Conservation (phyloP, 306 rosid genomes). For the Oxytropis ochrocephala region DNA sequence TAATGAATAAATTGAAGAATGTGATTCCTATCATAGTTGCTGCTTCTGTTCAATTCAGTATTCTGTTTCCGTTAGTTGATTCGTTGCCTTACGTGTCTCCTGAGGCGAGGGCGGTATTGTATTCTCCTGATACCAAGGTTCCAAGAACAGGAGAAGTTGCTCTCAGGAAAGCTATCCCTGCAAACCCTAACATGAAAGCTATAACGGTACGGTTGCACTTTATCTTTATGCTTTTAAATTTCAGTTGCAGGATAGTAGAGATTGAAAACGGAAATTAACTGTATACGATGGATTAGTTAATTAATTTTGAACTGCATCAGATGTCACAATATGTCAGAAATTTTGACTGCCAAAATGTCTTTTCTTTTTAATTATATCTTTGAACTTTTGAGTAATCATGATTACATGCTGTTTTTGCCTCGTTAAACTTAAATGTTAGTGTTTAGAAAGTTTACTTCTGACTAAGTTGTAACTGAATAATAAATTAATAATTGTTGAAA, state of each 20-base stretch:
- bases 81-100: constrained; percentile 33
- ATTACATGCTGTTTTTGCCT: neutral
- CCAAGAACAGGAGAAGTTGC: constrained; percentile 93
- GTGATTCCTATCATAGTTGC: constrained; percentile 44
- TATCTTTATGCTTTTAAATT: neutral
- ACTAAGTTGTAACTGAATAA: neutral
- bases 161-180: constrained; percentile 83
- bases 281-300: neutral
- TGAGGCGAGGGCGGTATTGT: constrained; percentile 60
- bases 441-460: neutral
- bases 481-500: neutral
- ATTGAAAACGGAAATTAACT: no score
- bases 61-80: constrained; percentile 46
- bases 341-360: no score
- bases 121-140: constrained; percentile 86
- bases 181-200: constrained; percentile 75
- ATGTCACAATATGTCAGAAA: no score
- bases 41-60: constrained; percentile 43
- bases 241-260: neutral
- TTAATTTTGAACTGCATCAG: neutral
- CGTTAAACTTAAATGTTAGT: neutral
- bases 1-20: constrained; percentile 43
- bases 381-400: neutral
- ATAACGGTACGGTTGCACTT: constrained; percentile 87
- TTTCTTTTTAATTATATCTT: no score